Conservation (phyloP, 1,284 basidiomycete genomes). For the Moesziomyces sp. region DNA sequence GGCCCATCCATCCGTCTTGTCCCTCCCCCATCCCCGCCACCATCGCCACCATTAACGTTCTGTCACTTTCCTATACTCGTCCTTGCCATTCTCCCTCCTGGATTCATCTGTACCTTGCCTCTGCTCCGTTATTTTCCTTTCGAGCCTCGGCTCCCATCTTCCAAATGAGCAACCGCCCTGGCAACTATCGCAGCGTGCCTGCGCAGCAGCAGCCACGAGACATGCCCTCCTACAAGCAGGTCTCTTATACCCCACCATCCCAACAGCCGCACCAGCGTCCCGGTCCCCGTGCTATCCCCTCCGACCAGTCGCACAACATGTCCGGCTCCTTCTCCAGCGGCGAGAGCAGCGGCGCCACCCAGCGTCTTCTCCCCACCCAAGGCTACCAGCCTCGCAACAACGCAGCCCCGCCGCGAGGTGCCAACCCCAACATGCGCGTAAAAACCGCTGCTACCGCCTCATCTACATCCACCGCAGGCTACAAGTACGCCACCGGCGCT, state of each 20-base stretch:
- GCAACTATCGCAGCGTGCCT: slow-evolving; percentile 21
- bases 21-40: too few relatives aligned
- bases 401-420: slow-evolving; percentile 1
- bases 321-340: slow-evolving; percentile 41
- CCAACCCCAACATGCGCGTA: slow-evolving; percentile 4
- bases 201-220: slow-evolving; percentile 12
- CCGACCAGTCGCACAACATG: slow-evolving; percentile 14
- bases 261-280: slow-evolving; percentile 12
- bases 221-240: slow-evolving; percentile 42
- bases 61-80: too few relatives aligned
- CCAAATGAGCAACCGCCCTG: slow-evolving; percentile 20
- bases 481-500: slow-evolving; percentile 28
- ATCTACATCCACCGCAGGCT: slow-evolving; percentile 14
- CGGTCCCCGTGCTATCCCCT: slow-evolving; percentile 3
- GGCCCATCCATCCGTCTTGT: too few relatives aligned
- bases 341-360: slow-evolving; percentile 23
- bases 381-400: slow-evolving; percentile 14
- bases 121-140: not conserved
- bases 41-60: too few relatives aligned
- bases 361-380: slow-evolving; percentile 19
- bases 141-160: not conserved
- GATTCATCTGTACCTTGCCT: not conserved
- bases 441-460: slow-evolving; percentile 10
- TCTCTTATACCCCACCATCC: slow-evolving; percentile 20
- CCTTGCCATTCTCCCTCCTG: too few relatives aligned